Percentiles rank a stretch among this genome's conserved stretches.
phyloP scores from a whole-genome alignment of 352 stramenopile genomes.

The Thalassiosira livingstoniorum region DNA sequence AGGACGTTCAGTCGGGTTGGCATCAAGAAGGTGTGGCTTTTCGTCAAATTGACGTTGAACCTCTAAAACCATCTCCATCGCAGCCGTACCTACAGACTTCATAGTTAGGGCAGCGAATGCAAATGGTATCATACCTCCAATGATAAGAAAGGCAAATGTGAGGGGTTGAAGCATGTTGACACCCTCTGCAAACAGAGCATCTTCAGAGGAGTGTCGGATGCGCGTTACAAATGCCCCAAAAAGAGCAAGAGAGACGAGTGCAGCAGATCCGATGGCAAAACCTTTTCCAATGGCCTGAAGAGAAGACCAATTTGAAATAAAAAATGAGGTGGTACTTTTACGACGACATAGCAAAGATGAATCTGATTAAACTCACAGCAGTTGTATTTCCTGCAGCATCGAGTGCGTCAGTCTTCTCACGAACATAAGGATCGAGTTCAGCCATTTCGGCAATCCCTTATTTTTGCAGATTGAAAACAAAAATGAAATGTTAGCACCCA shows the following conservation, averaged over 20 bases:
- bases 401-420: conserved; percentile 99
- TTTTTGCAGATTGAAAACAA: conserved; percentile 28
- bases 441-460: conserved; percentile 99
- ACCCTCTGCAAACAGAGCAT: conserved; percentile 73
- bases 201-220: conserved; percentile 88
- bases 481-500: conserved; percentile 21
- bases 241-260: conserved; percentile 97
- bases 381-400: conserved; percentile 99
- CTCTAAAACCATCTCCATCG: conserved; percentile 99
- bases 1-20: conserved; percentile 87
- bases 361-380: conserved; percentile 77
- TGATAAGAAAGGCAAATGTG: conserved; percentile 98
- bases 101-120: conserved; percentile 99
- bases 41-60: conserved; percentile 99
- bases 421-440: conserved; percentile 94
- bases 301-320: too few relatives aligned
- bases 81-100: conserved; percentile 98
- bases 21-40: conserved; percentile 97
- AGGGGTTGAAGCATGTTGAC: conserved; percentile 98
- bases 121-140: conserved; percentile 99
- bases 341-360: not conserved
- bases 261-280: conserved; percentile 99
- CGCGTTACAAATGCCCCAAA: conserved; percentile 98
- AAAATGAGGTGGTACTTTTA: not conserved
- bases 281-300: conserved; percentile 99